These are phyloP conservation scores for Escallonia rubra DNA, from an alignment of 129 eudicot genomes.

Conservation along the genomic window DNA sequence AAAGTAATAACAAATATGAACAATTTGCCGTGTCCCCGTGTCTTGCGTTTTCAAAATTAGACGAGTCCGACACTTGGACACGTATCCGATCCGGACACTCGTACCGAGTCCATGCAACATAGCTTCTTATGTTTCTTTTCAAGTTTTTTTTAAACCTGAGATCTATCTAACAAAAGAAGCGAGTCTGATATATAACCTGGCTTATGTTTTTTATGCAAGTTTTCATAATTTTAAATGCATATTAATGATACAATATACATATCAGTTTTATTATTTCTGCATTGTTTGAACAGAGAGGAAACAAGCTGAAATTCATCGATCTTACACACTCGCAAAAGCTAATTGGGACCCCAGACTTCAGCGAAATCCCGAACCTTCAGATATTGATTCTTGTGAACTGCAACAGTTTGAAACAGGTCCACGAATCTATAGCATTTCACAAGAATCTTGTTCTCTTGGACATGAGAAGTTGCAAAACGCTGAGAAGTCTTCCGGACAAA, in stretches of 20 bases:
- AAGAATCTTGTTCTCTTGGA: background rate
- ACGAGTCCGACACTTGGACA: too few species aligned
- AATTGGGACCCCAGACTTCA: constrained; percentile 8
- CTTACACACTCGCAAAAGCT: background rate
- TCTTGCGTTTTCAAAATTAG: too few species aligned
- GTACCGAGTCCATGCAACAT: background rate
- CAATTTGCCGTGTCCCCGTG: too few species aligned
- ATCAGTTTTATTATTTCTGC: too few species aligned
- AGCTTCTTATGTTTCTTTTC: background rate
- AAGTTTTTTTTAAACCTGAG: too few species aligned
- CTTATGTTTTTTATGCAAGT: too few species aligned
- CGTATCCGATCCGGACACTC: too few species aligned
- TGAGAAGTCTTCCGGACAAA: background rate
- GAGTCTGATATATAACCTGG: too few species aligned
- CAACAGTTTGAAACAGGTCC: background rate
- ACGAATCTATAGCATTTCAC: constrained; percentile 9
- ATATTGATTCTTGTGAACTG: background rate
- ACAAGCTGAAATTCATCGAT: constrained; percentile 3
- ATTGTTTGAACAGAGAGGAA: background rate
- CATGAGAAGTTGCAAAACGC: background rate
- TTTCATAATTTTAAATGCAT: too few species aligned
- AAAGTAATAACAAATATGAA: too few species aligned
- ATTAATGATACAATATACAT: too few species aligned
- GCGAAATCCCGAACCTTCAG: constrained; percentile 1
- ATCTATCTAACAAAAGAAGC: too few species aligned